These are phyloP conservation scores for Pichia cabralensis DNA, from an alignment of 805 yeast species.

Conservation along the genomic window DNA sequence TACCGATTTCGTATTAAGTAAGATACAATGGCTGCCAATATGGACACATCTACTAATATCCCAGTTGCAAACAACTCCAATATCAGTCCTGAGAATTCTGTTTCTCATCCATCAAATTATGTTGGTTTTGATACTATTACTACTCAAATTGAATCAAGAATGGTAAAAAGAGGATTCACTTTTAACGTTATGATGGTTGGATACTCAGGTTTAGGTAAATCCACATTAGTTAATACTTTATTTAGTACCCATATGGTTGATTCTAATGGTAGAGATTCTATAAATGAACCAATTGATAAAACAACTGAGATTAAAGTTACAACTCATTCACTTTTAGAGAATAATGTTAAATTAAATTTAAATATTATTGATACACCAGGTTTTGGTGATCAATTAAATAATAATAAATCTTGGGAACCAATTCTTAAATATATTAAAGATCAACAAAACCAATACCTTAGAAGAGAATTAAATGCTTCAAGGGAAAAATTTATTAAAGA, in stretches of 20 bases:
- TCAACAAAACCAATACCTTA: constrained; percentile 82
- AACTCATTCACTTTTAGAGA: constrained; percentile 66
- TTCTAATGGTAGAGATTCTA: constrained; percentile 59
- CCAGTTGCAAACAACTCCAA: no score
- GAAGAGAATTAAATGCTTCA: constrained; percentile 91
- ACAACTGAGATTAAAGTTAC: constrained; percentile 78
- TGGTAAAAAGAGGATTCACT: constrained; percentile 87
- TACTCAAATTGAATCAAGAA: constrained; percentile 84
- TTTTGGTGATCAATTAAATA: constrained; percentile 93
- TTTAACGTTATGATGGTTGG: constrained; percentile 93
- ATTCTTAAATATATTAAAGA: constrained; percentile 89
- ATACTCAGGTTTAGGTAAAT: constrained; percentile 87
- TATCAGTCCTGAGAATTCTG: background rate
- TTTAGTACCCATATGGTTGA: constrained; percentile 74
- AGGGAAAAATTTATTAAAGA: constrained; percentile 77
- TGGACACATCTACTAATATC: background rate
- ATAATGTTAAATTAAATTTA: constrained; percentile 75
- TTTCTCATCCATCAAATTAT: constrained; percentile 55
- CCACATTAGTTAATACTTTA: constrained; percentile 83
- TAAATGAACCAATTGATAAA: constrained; percentile 66
- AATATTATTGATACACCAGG: constrained; percentile 97
- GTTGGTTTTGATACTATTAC: constrained; percentile 98
- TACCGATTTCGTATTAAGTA: no score
- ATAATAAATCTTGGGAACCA: constrained; percentile 96
- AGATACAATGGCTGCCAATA: background rate